Evolutionary conservation across 768 basidiomycete genomes (phyloP), one percentile per base, ranked within the genome.

Genomic region (Mycena maculata): DNA sequence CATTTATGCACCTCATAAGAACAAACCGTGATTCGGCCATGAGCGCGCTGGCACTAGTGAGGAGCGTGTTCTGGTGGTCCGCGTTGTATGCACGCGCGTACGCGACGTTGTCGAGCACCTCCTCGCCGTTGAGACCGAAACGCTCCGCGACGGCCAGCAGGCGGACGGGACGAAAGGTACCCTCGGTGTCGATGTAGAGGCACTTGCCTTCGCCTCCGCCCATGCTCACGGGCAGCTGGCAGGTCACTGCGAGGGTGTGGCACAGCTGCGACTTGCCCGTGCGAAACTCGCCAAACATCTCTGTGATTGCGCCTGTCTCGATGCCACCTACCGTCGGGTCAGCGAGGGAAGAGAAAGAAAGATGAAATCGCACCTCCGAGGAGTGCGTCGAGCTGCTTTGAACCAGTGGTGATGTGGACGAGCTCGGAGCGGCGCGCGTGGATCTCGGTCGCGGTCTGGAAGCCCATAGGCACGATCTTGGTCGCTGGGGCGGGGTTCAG

Each of bases 191-290:
- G 80, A 99, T 98, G 79, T 98, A 99, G 48, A 99, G 83, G 75
- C 97, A 98, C 81, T 99, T 99, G 41, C 98, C 98, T 80, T 99
- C 98, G 15, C 98, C 98, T 18, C 98, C 98, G 22, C 98, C 97
- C 96, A 99, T 98, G 73, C 88, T 92, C 45, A 96, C 92, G 2
- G 98, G 98, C 16, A 99, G 87, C 81, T 99, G 97, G 76, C 98
- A 99, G 6, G 98, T 98, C 13, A 98, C 98, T 4, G 98, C 96
- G 49, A 99, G 89, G 0, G 97, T 98, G 76, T 99, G 98, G 76
- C 98, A 99, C 50, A 99, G 87, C 75, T 99, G 98, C 25, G 95
- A 97, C 80, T 99, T 99, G 61, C 98, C 98, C 12, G 98, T 99
- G 71, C 98, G 87, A 80, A 99, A 99, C 81, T 99, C 98, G 63